Evolutionary conservation across 192 early-diverging fungal genomes (phyloP), one percentile per base, ranked within the genome.

Genomic region (Backusella australiensis): DNA sequence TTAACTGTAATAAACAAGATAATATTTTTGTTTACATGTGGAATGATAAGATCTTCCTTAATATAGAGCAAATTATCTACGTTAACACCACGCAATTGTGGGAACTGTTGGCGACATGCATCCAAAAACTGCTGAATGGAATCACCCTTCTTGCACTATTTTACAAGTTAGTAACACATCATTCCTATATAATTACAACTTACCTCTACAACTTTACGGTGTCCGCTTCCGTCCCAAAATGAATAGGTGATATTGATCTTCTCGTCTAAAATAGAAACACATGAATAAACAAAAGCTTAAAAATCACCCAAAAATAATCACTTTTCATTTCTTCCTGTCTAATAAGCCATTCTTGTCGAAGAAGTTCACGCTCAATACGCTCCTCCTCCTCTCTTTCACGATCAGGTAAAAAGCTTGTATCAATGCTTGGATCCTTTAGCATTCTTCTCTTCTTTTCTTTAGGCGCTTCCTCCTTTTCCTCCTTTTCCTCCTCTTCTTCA

Each of bases 191-290:
- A 39, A 12, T 3, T 15, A 6, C 34, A 6, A 44, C 56, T 79
- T 83, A 89, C 90, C 75, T 89, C 85, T 9, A 94, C 94, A 71
- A 88, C 83, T 35, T 91, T 92, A 44, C 97, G 94, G 74, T 98
- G 97, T 1, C 97, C 97, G n/a, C 91, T 89, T 19, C 97, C 97
- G 78, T 98, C 96, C 97, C 97, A 98, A 77, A 95, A 98, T 67
- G 91, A 93, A 79, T 97, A 98, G 19, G 96, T 96, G 68, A 98
- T 92, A 17, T 80, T 77, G 39, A 98, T 95, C 8, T 84, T 83
- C 80, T 98, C 93, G 56, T 90, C 88, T 89, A 68, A 59, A 26
- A 11, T 59, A 21, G 3, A 26, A 11, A 56, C 23, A 59, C 8
- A 59, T 26, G 26, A 12, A 59, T 59, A 59, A 2, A 23, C 26